Evolutionary conservation across 768 basidiomycete genomes (phyloP).

Genomic region (Phaffia tasmanica): DNA sequence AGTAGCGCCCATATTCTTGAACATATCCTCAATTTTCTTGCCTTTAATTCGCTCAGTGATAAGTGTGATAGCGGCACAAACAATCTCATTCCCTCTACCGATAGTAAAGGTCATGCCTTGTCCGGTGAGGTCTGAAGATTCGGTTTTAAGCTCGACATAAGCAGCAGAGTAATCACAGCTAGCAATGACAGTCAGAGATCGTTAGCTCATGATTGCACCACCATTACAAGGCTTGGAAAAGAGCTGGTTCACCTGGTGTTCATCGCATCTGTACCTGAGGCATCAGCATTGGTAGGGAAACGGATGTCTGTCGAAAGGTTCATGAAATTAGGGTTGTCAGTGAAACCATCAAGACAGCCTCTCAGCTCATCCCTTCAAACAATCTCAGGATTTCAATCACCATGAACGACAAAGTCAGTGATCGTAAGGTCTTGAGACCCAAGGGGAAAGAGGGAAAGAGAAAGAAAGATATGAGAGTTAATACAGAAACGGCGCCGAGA

Average conservation of each 20-base stretch:
- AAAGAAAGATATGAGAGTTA: constrained; percentile 1
- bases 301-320: constrained; percentile 5
- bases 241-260: background rate
- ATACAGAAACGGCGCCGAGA: background rate
- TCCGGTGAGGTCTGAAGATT: constrained; percentile 55
- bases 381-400: background rate
- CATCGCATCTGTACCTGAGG: constrained; percentile 21
- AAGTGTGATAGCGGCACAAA: constrained; percentile 67
- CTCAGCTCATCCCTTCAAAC: background rate
- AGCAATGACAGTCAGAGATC: background rate
- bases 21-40: constrained; percentile 67
- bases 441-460: background rate
- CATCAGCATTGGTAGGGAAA: constrained; percentile 21
- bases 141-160: constrained; percentile 68
- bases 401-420: constrained; percentile 24
- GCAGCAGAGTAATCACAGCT: constrained; percentile 74
- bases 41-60: constrained; percentile 73
- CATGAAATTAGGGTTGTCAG: background rate
- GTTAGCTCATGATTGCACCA: constrained; percentile 8
- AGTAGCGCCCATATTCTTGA: constrained; percentile 78
- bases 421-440: constrained; percentile 23
- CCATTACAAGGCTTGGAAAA: constrained; percentile 5
- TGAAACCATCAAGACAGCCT: background rate
- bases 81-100: constrained; percentile 90
- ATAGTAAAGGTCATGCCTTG: constrained; percentile 72